These are phyloP conservation scores for Microsporum audouinii DNA, from an alignment of 2,329 filamentous ascomycete genomes.

Conservation along the genomic window DNA sequence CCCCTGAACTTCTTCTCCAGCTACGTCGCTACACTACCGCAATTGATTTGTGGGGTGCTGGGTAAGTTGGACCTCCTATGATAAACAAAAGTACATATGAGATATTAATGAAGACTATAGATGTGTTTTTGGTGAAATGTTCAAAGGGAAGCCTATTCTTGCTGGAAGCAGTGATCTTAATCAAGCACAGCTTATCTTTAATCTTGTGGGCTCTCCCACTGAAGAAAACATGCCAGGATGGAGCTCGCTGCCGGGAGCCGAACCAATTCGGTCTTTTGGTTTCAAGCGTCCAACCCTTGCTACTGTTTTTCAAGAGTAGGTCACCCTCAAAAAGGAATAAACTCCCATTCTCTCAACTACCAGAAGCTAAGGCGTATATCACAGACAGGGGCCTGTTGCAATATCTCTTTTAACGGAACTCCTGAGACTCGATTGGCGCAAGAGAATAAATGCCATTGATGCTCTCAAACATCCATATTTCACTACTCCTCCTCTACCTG, in stretches of 20 bases:
- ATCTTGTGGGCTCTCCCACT: conserved; percentile 77
- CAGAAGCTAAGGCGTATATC: neutral
- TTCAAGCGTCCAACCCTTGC: conserved; percentile 54
- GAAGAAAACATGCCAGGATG: conserved; percentile 91
- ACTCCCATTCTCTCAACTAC: neutral
- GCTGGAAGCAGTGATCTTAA: conserved; percentile 79
- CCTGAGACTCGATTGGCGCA: conserved; percentile 77
- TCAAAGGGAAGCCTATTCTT: conserved; percentile 83
- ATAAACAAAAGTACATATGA: neutral
- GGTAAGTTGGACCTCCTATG: conserved; percentile 44
- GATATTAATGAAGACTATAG: conserved; percentile 34
- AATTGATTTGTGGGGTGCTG: conserved; percentile 97
- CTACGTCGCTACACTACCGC: conserved; percentile 89
- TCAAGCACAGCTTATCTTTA: conserved; percentile 88
- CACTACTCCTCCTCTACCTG: conserved; percentile 62
- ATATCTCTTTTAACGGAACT: conserved; percentile 72
- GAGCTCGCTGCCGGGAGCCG: conserved; percentile 68
- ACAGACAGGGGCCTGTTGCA: conserved; percentile 55
- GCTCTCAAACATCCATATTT: conserved; percentile 90
- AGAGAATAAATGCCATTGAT: conserved; percentile 83
- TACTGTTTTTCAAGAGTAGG: conserved; percentile 62
- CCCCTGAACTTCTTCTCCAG: conserved; percentile 81
- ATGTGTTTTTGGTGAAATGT: conserved; percentile 98
- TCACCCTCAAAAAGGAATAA: neutral
- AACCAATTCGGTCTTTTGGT: conserved; percentile 55